Base-by-base conservation (phyloP, 208 protist species). In the Acanthamoeba triangularis region DNA sequence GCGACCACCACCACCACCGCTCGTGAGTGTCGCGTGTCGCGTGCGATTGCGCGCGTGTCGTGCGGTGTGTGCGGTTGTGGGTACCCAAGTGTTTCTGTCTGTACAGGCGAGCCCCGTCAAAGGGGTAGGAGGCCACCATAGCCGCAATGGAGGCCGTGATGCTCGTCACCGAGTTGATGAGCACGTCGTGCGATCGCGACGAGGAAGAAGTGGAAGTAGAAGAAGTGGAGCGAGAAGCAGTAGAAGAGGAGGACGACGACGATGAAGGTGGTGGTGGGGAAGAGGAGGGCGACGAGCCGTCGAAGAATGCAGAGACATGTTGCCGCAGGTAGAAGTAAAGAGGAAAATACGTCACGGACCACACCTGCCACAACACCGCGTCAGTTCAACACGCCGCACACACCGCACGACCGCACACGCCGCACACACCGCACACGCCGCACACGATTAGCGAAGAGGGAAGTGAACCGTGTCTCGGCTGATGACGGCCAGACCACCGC, bases 281-380 rank as follows among this genome's bases (percentile, higher is more conserved):
- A 18, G 49, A 54, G 49, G 49, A 54, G 49, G 49, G 49, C 13
- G 49, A 54, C 13, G 49, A 35, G 30, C 65, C n/a, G 20, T 72
- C 65, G 30, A 72, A n/a, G 18, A 72, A n/a, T 14, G 65, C 69
- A 20, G 69, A 16, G 69, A 78, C 69, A 30, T 78, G 69, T 23
- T 30, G 7, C 16, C 69, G 69, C 16, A 78, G 37, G 69, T 44
- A 78, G 69, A 56, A 56, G n/a, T 65, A 90, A 18, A 90, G 44
- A 52, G 87, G 87, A 74, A 93, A 93, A 47, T 93, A 93, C 28
- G 87, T 93, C 25, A 93, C 47, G 13, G 87, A 93, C 87, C 87
- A 93, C 13, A 54, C 30, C 52, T 87, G 37, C 3, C 23, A 28
- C 44, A 47, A n/a, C 20, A 18, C 49, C 49, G 49, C 49, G 13